Evolutionary conservation across 306 rosid genomes (phyloP).

Genomic region (Lablab purpureus): DNA sequence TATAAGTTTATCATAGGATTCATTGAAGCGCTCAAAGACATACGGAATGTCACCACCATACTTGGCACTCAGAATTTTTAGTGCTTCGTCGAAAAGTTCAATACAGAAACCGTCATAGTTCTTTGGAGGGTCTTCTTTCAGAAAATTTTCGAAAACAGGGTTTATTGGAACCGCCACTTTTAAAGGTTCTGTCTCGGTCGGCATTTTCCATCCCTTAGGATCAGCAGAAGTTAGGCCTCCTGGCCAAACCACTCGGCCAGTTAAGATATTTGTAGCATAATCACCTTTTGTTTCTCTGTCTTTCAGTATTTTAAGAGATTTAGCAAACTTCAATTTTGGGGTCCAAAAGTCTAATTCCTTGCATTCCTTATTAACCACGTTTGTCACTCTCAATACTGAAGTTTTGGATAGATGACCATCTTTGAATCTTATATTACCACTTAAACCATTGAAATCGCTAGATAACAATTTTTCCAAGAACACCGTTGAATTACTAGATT

Average conservation of each 20-base stretch:
- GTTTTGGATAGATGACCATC: conserved; percentile 45
- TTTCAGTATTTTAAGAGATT: conserved; percentile 6
- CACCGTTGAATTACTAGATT: conserved; percentile 38
- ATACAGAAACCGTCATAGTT: conserved; percentile 60
- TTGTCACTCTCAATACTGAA: conserved; percentile 55
- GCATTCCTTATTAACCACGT: conserved; percentile 48
- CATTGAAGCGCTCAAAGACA: conserved; percentile 21
- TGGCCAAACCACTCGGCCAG: conserved; percentile 61
- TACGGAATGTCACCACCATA: conserved; percentile 53
- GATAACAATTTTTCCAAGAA: conserved; percentile 45
- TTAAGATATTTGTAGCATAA: neutral
- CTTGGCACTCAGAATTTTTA: conserved; percentile 19
- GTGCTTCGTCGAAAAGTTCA: conserved; percentile 39
- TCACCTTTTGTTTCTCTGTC: conserved; percentile 30
- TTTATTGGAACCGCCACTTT: conserved; percentile 59
- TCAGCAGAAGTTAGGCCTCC: conserved; percentile 43
- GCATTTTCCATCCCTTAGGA: conserved; percentile 64
- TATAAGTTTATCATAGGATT: conserved; percentile 47
- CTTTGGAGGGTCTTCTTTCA: conserved; percentile 40
- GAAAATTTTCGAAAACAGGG: conserved; percentile 55
- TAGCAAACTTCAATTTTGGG: conserved; percentile 46
- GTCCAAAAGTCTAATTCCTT: conserved; percentile 59
- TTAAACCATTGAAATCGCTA: conserved; percentile 57
- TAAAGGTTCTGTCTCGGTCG: conserved; percentile 46
- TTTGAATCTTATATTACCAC: conserved; percentile 59